Conservation (phyloP, 2,329 filamentous ascomycete species). For the Diaporthe citri region DNA sequence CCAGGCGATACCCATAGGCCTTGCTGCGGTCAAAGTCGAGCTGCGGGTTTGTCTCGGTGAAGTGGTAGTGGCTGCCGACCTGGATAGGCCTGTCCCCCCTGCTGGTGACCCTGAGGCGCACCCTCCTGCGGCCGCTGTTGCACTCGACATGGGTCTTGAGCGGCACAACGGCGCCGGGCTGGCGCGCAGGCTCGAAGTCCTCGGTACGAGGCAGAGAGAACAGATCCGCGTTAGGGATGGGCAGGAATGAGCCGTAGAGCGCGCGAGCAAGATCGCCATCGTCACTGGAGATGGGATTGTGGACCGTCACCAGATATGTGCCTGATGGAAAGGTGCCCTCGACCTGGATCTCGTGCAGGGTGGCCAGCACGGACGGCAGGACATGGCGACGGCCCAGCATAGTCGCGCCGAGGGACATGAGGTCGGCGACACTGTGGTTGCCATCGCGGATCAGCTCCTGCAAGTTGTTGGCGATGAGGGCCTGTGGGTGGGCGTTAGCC, state of each 20-base stretch:
- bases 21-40: conserved; percentile 87
- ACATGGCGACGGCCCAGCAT: conserved; percentile 96
- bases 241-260: conserved; percentile 91
- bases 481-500: conserved; percentile 52
- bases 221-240: conserved; percentile 73
- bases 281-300: conserved; percentile 87
- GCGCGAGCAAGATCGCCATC: conserved; percentile 90
- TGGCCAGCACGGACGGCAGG: conserved; percentile 82
- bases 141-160: conserved; percentile 77
- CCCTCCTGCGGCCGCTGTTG: conserved; percentile 80
- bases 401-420: conserved; percentile 91
- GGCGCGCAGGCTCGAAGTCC: conserved; percentile 75
- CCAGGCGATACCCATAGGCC: conserved; percentile 87
- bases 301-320: conserved; percentile 94
- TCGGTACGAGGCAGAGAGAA: conserved; percentile 76
- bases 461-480: conserved; percentile 87
- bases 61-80: conserved; percentile 95
- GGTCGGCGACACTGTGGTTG: conserved; percentile 88
- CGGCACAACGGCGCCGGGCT: conserved; percentile 84
- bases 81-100: conserved; percentile 92
- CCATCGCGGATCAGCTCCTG: conserved; percentile 99
- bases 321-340: conserved; percentile 93
- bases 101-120: conserved; percentile 82
- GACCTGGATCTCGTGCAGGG: conserved; percentile 87
- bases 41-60: conserved; percentile 93